Base-by-base conservation (phyloP, 2,329 filamentous ascomycete species). In the Verticillium nonalfalfae region DNA sequence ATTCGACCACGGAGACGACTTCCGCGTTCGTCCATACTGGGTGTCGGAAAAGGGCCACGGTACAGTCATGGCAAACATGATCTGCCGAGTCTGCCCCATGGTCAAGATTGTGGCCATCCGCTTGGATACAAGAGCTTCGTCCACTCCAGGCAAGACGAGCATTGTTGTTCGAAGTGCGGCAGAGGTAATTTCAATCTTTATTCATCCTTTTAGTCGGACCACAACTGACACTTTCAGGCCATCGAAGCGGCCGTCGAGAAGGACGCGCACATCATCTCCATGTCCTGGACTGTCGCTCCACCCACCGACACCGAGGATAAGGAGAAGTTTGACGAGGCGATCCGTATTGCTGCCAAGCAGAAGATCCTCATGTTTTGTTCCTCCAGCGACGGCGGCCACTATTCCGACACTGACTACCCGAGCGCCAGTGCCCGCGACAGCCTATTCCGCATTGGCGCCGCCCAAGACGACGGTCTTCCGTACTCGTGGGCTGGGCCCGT, bases 341-440 rank as follows among this genome's bases (percentile, higher is more conserved):
- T 76, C 33, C 50, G 55, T 0, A 56, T 65, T 1, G 73, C 73
- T 0, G 60, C 62, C 1, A 58, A 64, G 2, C 59, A 59, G n/a
- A 60, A 68, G 7, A 76, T 77, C 5, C 66, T 77, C 52, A 70
- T 78, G 63, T 77, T 78, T 62, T 77, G 75, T 65, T 69, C 75
- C 0, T 69, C 73, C 0, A 69, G 62, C 6, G 75, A 77, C 61
- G 66, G 72, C 54, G 72, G 68, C 1, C 64, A 62, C 40, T 52
- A 60, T 31, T 9, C 54, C 5, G 60, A 65, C 26, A 33, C 21
- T 6, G 59, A 39, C 40, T 67, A 66, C 60, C 68, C 62, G 60
- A 66, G 66, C 64, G 5, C 56, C 60, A 54, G 54, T 39, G 4
- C 59, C 15, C 15, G 65, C 56, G 35, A 62, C 36, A 33, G 58